These are phyloP conservation scores for Dactylonectria macrodidyma DNA, from an alignment of 2,329 filamentous ascomycete species.

Conservation along the genomic window DNA sequence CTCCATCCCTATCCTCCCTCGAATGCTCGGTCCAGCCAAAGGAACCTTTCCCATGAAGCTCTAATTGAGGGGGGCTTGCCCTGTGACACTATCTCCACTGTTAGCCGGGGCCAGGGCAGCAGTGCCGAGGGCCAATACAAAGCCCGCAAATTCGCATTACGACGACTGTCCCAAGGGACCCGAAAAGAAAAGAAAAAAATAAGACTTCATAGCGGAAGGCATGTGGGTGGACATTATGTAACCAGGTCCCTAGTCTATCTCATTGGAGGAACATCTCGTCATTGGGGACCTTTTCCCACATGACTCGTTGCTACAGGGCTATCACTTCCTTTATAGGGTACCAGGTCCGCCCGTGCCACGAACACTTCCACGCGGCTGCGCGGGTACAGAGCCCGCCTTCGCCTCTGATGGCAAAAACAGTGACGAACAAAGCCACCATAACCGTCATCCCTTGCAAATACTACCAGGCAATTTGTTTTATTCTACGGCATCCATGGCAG, in stretches of 20 bases:
- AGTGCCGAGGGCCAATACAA: conserved; percentile 18
- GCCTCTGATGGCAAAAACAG: background rate
- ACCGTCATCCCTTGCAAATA: background rate
- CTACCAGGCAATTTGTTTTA: background rate
- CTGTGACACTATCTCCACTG: conserved; percentile 11
- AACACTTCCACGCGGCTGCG: background rate
- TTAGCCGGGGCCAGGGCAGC: conserved; percentile 10
- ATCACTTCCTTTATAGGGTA: background rate
- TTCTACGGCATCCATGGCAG: background rate
- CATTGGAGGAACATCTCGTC: conserved; percentile 8
- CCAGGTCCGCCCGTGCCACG: background rate
- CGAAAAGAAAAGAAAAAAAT: conserved; percentile 8
- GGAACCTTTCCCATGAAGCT: background rate
- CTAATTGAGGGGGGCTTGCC: conserved; percentile 7
- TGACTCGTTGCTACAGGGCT: background rate
- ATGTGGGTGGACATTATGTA: background rate
- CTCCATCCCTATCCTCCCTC: background rate
- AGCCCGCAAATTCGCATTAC: conserved; percentile 13
- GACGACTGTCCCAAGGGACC: conserved; percentile 8
- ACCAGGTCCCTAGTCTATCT: background rate
- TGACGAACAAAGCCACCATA: background rate
- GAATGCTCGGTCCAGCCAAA: conserved; percentile 1
- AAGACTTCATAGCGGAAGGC: background rate
- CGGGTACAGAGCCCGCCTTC: conserved; percentile 1
- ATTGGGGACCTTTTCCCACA: no score